Evolutionary conservation across 768 basidiomycete genomes (phyloP), one percentile per base, ranked within the genome.

Genomic region (Vararia minispora): DNA sequence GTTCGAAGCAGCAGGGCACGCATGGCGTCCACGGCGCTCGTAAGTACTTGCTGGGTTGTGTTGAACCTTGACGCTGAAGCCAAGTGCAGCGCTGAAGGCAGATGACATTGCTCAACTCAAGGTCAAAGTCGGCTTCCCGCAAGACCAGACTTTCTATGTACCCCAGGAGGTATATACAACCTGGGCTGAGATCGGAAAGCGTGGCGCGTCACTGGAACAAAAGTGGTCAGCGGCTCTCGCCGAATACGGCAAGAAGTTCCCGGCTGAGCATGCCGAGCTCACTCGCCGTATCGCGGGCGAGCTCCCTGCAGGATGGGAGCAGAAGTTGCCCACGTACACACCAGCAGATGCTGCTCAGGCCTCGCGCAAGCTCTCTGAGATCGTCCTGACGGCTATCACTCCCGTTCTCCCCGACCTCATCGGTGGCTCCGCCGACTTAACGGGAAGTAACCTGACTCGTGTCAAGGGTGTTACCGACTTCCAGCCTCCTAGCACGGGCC

Each of bases 21-120:
- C 89, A 94, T 54, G 87, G 87, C 50, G 88, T 95, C 45, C 92
- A 97, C 60, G 91, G 92, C 49, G 58, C 89, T 61, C 89, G 86
- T 91, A 55, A 54, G 88, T 76, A 18, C 22, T 37, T n/a, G 23
- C 43, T 28, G 10, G 20, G 21, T 23, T 17, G 14, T 32, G n/a
- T 37, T 39, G 28, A 27, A 18, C n/a, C 39, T 16, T 28, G 38
- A 39, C 22, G 42, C 28, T 47, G 26, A 37, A 30, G 16, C 24
- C 18, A 36, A 26, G 10, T 42, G 27, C 50, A 89, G 88, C 92
- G 34, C 72, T 95, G 52, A 94, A 94, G 73, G 71, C 83, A 16
- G 92, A 95, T 54, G 92, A 97, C 54, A 84, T 92, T 37, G 69
- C 65, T 42, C 58, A 78, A 40, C 62, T 95, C 45, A 97, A 97